Percentiles rank a stretch among this genome's conserved stretches.
phyloP scores from a whole-genome alignment of 306 rosid species.

The Cucurbita ficifolia region DNA sequence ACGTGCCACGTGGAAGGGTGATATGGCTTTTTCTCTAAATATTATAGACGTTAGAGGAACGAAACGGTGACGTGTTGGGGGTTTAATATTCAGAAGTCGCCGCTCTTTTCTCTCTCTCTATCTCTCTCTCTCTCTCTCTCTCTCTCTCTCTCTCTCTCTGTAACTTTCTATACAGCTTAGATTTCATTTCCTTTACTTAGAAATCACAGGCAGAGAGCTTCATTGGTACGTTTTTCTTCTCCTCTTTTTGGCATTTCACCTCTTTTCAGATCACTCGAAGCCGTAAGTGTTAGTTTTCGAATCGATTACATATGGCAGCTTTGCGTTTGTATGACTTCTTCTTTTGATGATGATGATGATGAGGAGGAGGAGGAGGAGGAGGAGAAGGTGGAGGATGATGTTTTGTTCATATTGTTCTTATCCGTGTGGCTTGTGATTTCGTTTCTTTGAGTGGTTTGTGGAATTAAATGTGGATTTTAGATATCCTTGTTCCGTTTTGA shows the following conservation, averaged over 20 bases:
- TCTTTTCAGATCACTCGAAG: conserved; percentile 9
- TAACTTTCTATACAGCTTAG: conserved; percentile 30
- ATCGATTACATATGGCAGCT: conserved; percentile 1
- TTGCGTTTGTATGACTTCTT: neutral
- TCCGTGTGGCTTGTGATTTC: neutral
- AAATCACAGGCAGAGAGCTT: conserved; percentile 18
- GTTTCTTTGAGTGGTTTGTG: neutral
- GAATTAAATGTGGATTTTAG: conserved; percentile 14
- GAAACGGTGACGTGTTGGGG: conserved; percentile 39
- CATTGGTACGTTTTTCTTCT: conserved; percentile 30
- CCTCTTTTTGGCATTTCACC: neutral
- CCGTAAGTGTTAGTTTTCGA: conserved; percentile 2
- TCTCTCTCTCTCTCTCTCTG: conserved; percentile 15
- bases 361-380: neutral
- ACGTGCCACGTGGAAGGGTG: conserved; percentile 24
- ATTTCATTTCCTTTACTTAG: conserved; percentile 53
- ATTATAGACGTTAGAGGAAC: conserved; percentile 25
- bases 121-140: conserved; percentile 16
- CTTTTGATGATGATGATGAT: neutral
- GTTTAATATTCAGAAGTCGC: conserved; percentile 35
- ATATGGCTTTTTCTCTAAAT: neutral
- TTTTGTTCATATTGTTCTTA: neutral
- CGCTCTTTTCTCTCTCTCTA: conserved; percentile 26
- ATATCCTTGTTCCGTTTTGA: neutral
- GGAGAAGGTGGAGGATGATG: neutral